Percentiles rank a stretch among this genome's conserved stretches.
These are phyloP conservation scores for Pythium diclinum DNA, from an alignment of 352 stramenopile species.

Conservation along the genomic window DNA sequence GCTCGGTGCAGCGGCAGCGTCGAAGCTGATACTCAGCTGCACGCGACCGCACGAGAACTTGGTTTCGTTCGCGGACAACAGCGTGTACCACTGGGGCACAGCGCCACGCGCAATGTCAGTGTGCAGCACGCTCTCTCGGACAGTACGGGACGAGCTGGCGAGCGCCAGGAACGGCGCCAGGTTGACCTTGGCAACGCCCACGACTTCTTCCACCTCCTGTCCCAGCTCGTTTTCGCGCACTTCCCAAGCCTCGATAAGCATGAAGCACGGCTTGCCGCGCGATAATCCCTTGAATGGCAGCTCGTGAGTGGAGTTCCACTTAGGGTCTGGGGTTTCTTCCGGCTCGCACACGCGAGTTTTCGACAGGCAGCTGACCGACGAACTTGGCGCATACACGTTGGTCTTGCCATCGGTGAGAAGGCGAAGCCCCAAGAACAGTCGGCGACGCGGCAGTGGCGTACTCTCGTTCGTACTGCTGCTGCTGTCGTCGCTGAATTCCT, in stretches of 20 bases:
- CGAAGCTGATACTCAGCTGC: slow-evolving; percentile 85
- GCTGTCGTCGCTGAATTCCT: slow-evolving; percentile 51
- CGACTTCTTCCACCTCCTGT: slow-evolving; percentile 53
- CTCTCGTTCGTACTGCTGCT: slow-evolving; percentile 42
- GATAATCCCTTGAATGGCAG: slow-evolving; percentile 68
- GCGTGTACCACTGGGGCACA: slow-evolving; percentile 84
- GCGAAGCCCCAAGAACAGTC: slow-evolving; percentile 69
- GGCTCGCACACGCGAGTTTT: slow-evolving; percentile 59
- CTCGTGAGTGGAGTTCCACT: slow-evolving; percentile 82
- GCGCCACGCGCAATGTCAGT: slow-evolving; percentile 78
- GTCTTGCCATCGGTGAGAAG: slow-evolving; percentile 83
- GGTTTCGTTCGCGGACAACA: slow-evolving; percentile 78
- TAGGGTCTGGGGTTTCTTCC: slow-evolving; percentile 55
- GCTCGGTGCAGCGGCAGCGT: slow-evolving; percentile 32
- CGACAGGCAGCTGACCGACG: slow-evolving; percentile 67
- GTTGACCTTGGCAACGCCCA: slow-evolving; percentile 86
- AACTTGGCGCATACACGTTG: slow-evolving; percentile 82
- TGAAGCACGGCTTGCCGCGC: slow-evolving; percentile 79
- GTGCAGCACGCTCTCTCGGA: slow-evolving; percentile 81
- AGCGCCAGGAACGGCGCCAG: slow-evolving; percentile 83
- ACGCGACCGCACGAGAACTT: slow-evolving; percentile 84
- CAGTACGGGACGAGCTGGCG: slow-evolving; percentile 74
- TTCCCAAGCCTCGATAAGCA: slow-evolving; percentile 86
- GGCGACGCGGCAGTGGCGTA: slow-evolving; percentile 31
- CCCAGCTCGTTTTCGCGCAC: slow-evolving; percentile 40